These are phyloP conservation scores for Metarhizium rileyi DNA, from an alignment of 2,329 filamentous ascomycete species.

Conservation along the genomic window DNA sequence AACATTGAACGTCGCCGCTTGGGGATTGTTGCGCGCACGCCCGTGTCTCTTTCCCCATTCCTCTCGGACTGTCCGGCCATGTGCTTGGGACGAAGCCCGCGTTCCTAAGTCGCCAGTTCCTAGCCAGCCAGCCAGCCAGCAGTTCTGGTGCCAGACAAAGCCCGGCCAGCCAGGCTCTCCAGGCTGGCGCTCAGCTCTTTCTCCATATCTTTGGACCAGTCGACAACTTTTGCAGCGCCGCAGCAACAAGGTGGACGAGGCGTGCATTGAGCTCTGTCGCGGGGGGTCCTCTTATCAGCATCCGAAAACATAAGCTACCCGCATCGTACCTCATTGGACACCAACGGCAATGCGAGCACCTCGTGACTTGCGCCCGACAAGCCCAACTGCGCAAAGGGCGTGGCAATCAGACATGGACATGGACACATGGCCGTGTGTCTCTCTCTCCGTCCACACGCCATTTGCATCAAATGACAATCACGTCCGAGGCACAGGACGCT, in stretches of 20 bases:
- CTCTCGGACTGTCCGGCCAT: too few species aligned
- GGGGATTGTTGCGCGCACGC: constrained; percentile 1
- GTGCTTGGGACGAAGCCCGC: too few species aligned
- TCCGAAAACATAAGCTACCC: neutral
- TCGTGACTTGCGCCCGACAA: constrained; percentile 7
- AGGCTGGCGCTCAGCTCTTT: too few species aligned
- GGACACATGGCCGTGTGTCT: neutral
- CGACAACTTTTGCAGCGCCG: neutral
- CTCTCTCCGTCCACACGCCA: neutral
- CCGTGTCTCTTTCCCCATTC: too few species aligned
- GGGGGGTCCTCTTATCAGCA: neutral
- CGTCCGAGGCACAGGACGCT: neutral
- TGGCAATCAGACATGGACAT: too few species aligned
- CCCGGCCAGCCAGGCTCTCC: too few species aligned
- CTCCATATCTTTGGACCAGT: neutral
- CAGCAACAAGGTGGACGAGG: neutral
- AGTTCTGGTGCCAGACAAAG: too few species aligned
- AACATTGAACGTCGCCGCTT: too few species aligned
- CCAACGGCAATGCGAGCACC: neutral
- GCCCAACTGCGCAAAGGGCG: neutral
- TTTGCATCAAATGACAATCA: neutral
- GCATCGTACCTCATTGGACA: constrained; percentile 1
- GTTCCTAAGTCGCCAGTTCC: too few species aligned
- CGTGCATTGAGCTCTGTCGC: neutral
- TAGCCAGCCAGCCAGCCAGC: too few species aligned